Base-by-base conservation (phyloP, 768 basidiomycete species). In the Phlegmacium glaucopus region DNA sequence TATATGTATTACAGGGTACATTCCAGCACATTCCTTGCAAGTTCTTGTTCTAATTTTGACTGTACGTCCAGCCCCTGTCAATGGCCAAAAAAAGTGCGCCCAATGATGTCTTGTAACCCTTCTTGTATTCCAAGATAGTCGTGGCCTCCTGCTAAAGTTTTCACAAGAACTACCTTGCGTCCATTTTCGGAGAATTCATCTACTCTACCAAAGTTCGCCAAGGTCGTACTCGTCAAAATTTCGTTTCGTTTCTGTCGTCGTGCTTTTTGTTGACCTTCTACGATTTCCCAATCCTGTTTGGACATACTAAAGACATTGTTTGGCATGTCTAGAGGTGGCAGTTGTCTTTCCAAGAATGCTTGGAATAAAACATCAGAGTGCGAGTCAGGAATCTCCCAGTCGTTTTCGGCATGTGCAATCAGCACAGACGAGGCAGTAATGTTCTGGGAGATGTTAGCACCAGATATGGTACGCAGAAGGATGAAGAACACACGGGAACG, bases 321-420 rank as follows among this genome's bases (percentile, higher is more conserved):
- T 5, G 71, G 69, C 9, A 62, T 48, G 2, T 59, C 54, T 11
- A 71, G 40, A 22, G 71, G 58, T 2, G 87, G 86, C 7, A 91
- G 72, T 45, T 77, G 68, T 1, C 80, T 80, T 16, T 83, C 80
- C 26, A 92, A 62, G 53, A 92, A 82, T 0, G 79, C 72, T 35
- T 87, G 72, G 62, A 94, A 92, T 17, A 95, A 76, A 0, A 73
- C 69, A 22, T 78, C 73, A 0, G 91, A 89, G 61, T 94, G 91
- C 1, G 78, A 71, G 59, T 79, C 67, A 0, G 88, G 85, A 42
- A 94, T 91, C 17, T 90, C 86, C 64, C 72, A 76, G 67, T 95
- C 93, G 60, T 93, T 74, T 59, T 77, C 70, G 44, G 90, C 82
- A 59, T 95, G 93, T 0, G 77, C 82, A 54, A 95, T 79, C 28